phyloP scores from a whole-genome alignment of 1,284 basidiomycete genomes.

The Irpex rosettiformis region DNA sequence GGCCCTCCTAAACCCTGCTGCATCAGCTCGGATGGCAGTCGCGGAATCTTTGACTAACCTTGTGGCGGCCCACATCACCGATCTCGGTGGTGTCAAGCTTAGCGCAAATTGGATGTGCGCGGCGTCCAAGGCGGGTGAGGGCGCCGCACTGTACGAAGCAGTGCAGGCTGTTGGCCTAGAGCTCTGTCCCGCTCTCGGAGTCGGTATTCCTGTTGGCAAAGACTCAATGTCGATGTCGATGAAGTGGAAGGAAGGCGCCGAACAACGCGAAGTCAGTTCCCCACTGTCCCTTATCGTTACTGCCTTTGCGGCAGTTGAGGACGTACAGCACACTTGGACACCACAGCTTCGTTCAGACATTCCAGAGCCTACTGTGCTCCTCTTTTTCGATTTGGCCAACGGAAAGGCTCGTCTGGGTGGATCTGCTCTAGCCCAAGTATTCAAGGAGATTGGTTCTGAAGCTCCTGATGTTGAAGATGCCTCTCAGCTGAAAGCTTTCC shows the following conservation, averaged over 20 bases:
- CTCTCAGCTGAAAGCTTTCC: constrained; percentile 76
- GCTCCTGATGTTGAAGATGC: constrained; percentile 89
- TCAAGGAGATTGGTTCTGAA: constrained; percentile 87
- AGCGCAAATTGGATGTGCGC: constrained; percentile 99
- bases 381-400: constrained; percentile 88
- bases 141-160: constrained; percentile 88
- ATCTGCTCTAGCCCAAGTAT: constrained; percentile 94
- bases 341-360: constrained; percentile 77
- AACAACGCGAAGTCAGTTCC: constrained; percentile 81
- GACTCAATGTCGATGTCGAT: constrained; percentile 99
- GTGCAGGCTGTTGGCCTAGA: constrained; percentile 93
- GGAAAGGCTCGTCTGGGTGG: constrained; percentile 89
- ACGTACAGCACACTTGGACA: constrained; percentile 88
- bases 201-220: constrained; percentile 97
- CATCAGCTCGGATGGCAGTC: constrained; percentile 95
- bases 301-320: constrained; percentile 86
- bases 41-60: constrained; percentile 94
- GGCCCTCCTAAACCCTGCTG: constrained; percentile 83
- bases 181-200: constrained; percentile 90
- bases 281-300: constrained; percentile 94
- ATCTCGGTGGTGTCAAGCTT: constrained; percentile 81
- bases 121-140: constrained; percentile 88
- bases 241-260: constrained; percentile 75
- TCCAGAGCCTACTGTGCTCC: constrained; percentile 66
- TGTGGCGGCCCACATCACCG: constrained; percentile 75